Conservation (phyloP, 495 filamentous ascomycete genomes). For the Oidiodendron maius region DNA sequence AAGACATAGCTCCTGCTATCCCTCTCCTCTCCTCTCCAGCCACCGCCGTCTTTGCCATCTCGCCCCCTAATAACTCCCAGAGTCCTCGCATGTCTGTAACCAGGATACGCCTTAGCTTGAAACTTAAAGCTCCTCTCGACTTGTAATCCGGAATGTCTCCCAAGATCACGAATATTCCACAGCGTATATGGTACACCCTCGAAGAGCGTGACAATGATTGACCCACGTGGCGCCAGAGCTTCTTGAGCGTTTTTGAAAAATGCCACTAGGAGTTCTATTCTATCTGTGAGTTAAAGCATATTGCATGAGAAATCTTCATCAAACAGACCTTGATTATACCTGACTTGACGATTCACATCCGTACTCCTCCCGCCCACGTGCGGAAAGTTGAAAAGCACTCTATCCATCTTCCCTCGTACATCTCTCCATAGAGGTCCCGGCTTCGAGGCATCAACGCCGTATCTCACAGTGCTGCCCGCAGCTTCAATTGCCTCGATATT, state of each 20-base stretch:
- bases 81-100: slow-evolving; percentile 84
- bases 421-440: slow-evolving; percentile 37
- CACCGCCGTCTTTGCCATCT: slow-evolving; percentile 39
- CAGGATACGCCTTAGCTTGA: slow-evolving; percentile 66
- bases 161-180: slow-evolving; percentile 89
- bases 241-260: slow-evolving; percentile 64
- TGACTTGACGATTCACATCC: slow-evolving; percentile 90
- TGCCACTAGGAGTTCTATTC: slow-evolving; percentile 63
- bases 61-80: slow-evolving; percentile 65
- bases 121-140: slow-evolving; percentile 78
- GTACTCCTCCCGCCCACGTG: slow-evolving; percentile 88
- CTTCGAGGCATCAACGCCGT: slow-evolving; percentile 69
- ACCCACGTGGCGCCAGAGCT: slow-evolving; percentile 43
- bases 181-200: slow-evolving; percentile 89
- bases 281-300: neutral
- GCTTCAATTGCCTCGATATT: slow-evolving; percentile 51
- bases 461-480: slow-evolving; percentile 48
- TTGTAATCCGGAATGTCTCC: slow-evolving; percentile 66
- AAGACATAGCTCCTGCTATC: slow-evolving; percentile 75
- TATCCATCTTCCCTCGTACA: slow-evolving; percentile 47
- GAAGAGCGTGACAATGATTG: slow-evolving; percentile 81
- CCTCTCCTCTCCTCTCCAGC: slow-evolving; percentile 77
- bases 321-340: slow-evolving; percentile 68
- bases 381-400: slow-evolving; percentile 92
- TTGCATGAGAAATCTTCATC: too few relatives aligned